Base-by-base conservation (phyloP, 2,329 filamentous ascomycete genomes). In the Fusarium nodosum region DNA sequence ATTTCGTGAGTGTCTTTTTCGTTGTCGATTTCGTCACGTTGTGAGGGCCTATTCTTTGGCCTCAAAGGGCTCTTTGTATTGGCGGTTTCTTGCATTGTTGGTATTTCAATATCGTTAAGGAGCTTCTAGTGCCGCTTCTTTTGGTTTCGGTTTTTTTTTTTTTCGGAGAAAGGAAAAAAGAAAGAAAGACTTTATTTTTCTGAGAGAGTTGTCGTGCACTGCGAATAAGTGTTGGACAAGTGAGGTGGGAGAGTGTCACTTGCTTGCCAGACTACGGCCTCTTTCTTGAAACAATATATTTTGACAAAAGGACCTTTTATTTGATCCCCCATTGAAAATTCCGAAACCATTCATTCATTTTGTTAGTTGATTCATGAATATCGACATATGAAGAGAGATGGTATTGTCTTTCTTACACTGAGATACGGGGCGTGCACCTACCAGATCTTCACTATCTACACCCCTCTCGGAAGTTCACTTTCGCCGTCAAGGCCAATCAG, bases 381-480 rank as follows among this genome's bases (percentile, higher is more conserved):
- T 30, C 18, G 12, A 7, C 45, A 28, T n/a, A 50, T 47, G n/a
- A 34, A 64, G 13, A 46, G 47, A 48, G 55, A 31, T 55, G 39
- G 36, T 55, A 47, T 28, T 54, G 16, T 41, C 24, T 24, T 34
- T 54, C 48, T 56, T 63, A 38, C 47, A 56, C 34, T 50, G 22
- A 38, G 28, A 42, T 46, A 50, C 24, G 46, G 59, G 72, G 72
- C 11, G 72, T 74, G 62, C 36, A 18, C 16, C 31, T 62, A 71
- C 62, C 42, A 50, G 6, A 39, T 46, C 18, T n/a, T 2, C n/a
- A 3, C 12, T 41, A 8, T 10, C 9, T 28, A 8, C 71, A 63
- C 72, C 33, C 71, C 56, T 53, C 56, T 36, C 73, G 74, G 74
- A 76, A 75, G 64, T 76, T 74, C 73, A 64, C 62, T 74, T 76